phyloP scores from a whole-genome alignment of 2,329 filamentous ascomycete species.

The Talaromyces sp. region DNA sequence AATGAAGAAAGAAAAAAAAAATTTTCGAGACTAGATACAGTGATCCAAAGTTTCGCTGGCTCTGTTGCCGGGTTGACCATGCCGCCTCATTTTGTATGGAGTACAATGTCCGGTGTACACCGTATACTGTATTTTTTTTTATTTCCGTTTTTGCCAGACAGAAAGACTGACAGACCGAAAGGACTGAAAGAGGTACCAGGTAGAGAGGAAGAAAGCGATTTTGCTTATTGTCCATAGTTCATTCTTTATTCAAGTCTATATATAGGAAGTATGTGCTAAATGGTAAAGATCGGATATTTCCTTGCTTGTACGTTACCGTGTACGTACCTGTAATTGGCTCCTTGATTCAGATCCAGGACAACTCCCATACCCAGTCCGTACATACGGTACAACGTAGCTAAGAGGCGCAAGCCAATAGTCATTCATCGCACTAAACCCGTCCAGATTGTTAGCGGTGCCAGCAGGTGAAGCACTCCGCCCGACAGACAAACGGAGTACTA shows the following conservation, averaged over 20 bases:
- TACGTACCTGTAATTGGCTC: background rate
- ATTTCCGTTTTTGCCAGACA: too few species aligned
- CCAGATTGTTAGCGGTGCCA: background rate
- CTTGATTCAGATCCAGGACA: background rate
- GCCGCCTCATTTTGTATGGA: conserved; percentile 8
- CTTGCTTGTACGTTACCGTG: background rate
- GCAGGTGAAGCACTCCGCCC: background rate
- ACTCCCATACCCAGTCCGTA: background rate
- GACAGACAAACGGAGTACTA: too few species aligned
- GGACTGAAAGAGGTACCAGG: background rate
- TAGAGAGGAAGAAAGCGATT: background rate
- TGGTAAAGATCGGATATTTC: conserved; percentile 2
- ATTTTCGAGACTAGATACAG: conserved; percentile 6
- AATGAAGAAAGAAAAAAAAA: conserved; percentile 10
- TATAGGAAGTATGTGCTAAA: conserved; percentile 1
- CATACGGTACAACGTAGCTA: background rate
- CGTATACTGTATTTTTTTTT: conserved; percentile 6
- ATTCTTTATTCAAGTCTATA: background rate
- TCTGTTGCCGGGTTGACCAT: conserved; percentile 17
- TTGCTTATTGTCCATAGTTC: background rate
- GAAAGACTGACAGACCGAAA: background rate
- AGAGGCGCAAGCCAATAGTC: background rate
- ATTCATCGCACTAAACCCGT: background rate
- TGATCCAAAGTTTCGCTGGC: conserved; percentile 6
- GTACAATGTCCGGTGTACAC: conserved; percentile 1